phyloP scores from a whole-genome alignment of 2,329 filamentous ascomycete genomes.

The Aspergillus sp. region DNA sequence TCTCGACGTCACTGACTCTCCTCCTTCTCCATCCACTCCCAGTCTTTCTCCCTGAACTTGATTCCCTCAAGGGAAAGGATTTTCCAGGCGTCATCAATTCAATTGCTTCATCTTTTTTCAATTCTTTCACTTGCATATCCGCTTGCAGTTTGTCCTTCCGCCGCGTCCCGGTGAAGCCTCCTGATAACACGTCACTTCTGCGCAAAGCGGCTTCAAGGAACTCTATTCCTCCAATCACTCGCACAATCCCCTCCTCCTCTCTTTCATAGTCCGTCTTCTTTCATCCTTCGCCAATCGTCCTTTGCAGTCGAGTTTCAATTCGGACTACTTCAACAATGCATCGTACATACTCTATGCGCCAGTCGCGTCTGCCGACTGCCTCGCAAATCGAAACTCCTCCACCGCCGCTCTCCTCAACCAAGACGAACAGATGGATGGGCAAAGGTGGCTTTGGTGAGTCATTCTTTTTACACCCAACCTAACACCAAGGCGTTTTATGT shows the following conservation, averaged over 20 bases:
- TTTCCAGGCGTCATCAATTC: not conserved
- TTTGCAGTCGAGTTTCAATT: not conserved
- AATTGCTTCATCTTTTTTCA: not conserved
- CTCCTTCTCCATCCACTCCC: not conserved
- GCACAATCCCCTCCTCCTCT: not conserved
- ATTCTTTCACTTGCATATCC: not conserved
- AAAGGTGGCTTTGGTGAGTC: slow-evolving; percentile 77
- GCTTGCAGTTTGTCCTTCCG: slow-evolving; percentile 28
- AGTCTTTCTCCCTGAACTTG: not conserved
- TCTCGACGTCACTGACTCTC: slow-evolving; percentile 26
- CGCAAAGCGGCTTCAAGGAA: slow-evolving; percentile 27
- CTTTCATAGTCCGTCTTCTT: not conserved
- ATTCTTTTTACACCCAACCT: slow-evolving; percentile 4
- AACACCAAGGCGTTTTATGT: slow-evolving; percentile 3
- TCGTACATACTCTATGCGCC: slow-evolving; percentile 98
- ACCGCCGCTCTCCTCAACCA: slow-evolving; percentile 86
- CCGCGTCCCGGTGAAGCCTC: slow-evolving; percentile 24
- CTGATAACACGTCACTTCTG: slow-evolving; percentile 33
- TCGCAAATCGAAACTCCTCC: slow-evolving; percentile 90
- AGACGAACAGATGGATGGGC: slow-evolving; percentile 85
- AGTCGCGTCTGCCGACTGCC: slow-evolving; percentile 91
- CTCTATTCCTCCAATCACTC: slow-evolving; percentile 7
- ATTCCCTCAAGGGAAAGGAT: not conserved
- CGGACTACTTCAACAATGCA: slow-evolving; percentile 64
- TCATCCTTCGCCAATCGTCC: not conserved